phyloP scores from a whole-genome alignment of 2,329 filamentous ascomycete species.

The Neofusicoccum umdonicola region DNA sequence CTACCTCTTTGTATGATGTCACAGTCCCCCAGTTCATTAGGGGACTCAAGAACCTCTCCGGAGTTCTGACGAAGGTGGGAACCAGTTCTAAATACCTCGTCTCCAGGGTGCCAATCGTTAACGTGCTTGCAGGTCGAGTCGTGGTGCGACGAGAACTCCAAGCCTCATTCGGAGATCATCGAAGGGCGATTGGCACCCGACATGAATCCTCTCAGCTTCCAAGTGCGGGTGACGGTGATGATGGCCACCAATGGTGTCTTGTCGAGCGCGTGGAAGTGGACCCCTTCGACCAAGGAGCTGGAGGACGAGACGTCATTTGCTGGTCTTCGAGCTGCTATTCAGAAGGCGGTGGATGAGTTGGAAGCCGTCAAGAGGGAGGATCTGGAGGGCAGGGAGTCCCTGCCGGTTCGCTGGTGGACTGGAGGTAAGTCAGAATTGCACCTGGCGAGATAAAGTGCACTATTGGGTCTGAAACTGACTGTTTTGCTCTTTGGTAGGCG shows the following conservation, averaged over 20 bases:
- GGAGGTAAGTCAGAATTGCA: conserved; percentile 32
- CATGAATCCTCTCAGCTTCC: conserved; percentile 52
- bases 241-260: not conserved
- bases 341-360: not conserved
- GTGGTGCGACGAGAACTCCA: conserved; percentile 39
- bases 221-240: conserved; percentile 35
- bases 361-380: not conserved
- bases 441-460: no score
- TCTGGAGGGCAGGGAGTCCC: not conserved
- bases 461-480: no score
- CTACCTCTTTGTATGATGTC: no score
- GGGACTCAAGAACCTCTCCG: no score
- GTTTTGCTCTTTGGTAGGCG: conserved; percentile 20
- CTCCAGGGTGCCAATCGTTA: no score
- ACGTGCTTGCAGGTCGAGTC: conserved; percentile 20
- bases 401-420: conserved; percentile 41
- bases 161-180: conserved; percentile 37
- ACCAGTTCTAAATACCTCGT: no score
- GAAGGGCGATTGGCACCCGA: conserved; percentile 45
- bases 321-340: not conserved
- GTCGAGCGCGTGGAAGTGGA: not conserved
- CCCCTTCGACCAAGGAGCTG: not conserved
- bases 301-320: not conserved
- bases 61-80: no score
- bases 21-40: no score